Evolutionary conservation across 192 early-diverging fungal species (phyloP).

Genomic region (Backusella circina): DNA sequence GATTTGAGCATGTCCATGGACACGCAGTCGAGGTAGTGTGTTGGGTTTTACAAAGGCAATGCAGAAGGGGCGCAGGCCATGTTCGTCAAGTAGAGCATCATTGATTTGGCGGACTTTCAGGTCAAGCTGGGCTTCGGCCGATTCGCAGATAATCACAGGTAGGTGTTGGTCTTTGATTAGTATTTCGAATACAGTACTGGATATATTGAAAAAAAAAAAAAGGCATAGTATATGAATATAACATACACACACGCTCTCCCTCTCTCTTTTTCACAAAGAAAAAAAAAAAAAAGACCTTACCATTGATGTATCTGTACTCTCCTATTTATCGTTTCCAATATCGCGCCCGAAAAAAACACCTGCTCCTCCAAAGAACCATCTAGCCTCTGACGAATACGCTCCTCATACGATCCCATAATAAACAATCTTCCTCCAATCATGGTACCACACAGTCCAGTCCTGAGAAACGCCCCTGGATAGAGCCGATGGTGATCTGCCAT

Average conservation of each 20-base stretch:
- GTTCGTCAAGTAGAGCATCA: slow-evolving; percentile 47
- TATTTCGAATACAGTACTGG: slow-evolving; percentile 59
- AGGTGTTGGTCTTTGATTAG: slow-evolving; percentile 64
- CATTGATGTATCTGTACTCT: slow-evolving; percentile 32
- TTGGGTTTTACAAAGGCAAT: slow-evolving; percentile 54
- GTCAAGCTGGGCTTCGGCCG: slow-evolving; percentile 43
- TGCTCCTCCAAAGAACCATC: slow-evolving; percentile 2
- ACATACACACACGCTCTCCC: too few relatives aligned
- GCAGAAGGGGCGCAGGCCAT: slow-evolving; percentile 57
- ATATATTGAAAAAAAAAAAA: too few relatives aligned
- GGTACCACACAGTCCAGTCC: slow-evolving; percentile 70
- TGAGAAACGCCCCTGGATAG: slow-evolving; percentile 53
- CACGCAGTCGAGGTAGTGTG: slow-evolving; percentile 61
- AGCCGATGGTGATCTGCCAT: slow-evolving; percentile 30
- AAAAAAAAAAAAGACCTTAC: slow-evolving; percentile 26
- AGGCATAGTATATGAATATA: not conserved
- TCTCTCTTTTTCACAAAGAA: too few relatives aligned
- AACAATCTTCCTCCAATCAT: slow-evolving; percentile 63
- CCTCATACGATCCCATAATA: slow-evolving; percentile 72
- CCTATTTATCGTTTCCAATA: slow-evolving; percentile 26
- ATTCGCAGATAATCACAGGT: slow-evolving; percentile 67
- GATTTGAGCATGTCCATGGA: slow-evolving; percentile 60
- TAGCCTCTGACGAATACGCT: slow-evolving; percentile 55
- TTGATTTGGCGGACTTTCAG: slow-evolving; percentile 53
- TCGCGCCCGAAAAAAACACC: slow-evolving; percentile 23